Evolutionary conservation across 228 moss, liverwort and hornwort species (phyloP).

Genomic region (Sphagnum fallax): DNA sequence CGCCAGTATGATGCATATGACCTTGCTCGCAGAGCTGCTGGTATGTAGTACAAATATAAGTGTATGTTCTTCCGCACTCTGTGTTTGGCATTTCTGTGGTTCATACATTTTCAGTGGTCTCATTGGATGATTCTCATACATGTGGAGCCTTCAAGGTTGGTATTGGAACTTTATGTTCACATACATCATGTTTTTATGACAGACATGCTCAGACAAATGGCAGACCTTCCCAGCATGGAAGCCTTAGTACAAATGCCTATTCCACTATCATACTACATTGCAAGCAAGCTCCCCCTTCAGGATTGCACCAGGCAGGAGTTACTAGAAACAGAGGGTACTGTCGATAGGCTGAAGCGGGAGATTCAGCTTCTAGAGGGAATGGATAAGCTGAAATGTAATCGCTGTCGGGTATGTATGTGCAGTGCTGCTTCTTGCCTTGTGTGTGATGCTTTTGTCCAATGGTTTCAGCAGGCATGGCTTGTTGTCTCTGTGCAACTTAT

Average conservation of each 20-base stretch:
- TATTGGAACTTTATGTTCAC: background rate
- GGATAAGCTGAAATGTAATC: slow-evolving; percentile 80
- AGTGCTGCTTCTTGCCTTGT: background rate
- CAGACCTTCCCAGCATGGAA: slow-evolving; percentile 79
- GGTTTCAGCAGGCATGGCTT: background rate
- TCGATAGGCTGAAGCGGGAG: slow-evolving; percentile 79
- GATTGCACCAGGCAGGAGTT: slow-evolving; percentile 94
- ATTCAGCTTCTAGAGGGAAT: slow-evolving; percentile 84
- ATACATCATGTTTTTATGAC: slow-evolving; percentile 5
- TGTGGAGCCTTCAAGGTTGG: background rate
- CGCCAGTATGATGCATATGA: slow-evolving; percentile 88
- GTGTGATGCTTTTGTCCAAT: background rate
- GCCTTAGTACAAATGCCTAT: slow-evolving; percentile 52
- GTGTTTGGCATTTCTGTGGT: background rate
- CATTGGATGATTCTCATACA: background rate
- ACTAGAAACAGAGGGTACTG: slow-evolving; percentile 75
- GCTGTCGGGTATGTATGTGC: slow-evolving; percentile 45
- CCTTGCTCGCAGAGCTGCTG: slow-evolving; percentile 84
- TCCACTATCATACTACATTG: slow-evolving; percentile 78
- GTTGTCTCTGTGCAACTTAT: background rate
- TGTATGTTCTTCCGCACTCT: background rate
- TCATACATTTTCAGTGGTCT: background rate
- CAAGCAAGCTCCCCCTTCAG: slow-evolving; percentile 89
- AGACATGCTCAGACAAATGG: slow-evolving; percentile 92
- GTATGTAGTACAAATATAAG: slow-evolving; percentile 23